Base-by-base conservation (phyloP, 176 grass and related monocot genomes). In the Carex parvula region DNA sequence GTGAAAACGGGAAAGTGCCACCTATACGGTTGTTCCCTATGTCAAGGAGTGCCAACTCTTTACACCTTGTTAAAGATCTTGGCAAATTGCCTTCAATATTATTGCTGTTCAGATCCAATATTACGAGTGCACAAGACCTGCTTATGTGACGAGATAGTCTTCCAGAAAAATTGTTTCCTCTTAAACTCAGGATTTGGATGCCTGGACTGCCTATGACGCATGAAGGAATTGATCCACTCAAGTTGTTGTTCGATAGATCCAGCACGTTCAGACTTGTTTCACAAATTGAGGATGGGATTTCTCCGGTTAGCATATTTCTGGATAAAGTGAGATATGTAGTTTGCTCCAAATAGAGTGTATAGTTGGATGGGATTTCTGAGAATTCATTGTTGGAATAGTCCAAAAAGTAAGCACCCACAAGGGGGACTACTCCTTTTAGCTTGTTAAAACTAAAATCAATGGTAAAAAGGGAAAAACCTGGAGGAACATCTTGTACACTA, bases 241-340 rank as follows among this genome's bases (percentile, higher is more conserved):
- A 88, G 2, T 78, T 85, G 59, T 91, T 91, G 26, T 82, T 1
- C 0, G 89, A 85, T 3, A 88, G 58, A 17, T 85, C 68, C 21
- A 88, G 77, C 2, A 69, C 0, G 0, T 5, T 0, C 5, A 78
- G 12, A 0, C 0, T 1, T 37, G n/a, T 42, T 62, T 60, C 2
- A 18, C 87, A 89, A 17, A 91, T 26, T 62, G 87, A 42, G 7
- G 18, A 0, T 17, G 90, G 71, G 18, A 89, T 7, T 64, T 74
- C 0, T 29, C 79, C 86, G 16, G 0, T 80, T 30, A 91, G 66
- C 46, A 3, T 60, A 21, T 91, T 91, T 21, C 37, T 37, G 2
- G 86, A 88, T 44, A 88, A 55, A 2, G 1, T 80, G 1, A 91
- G 3, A 50, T 5, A 79, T 0, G 0, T 0, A 0, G 50, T 48